Evolutionary conservation across 306 rosid species (phyloP).

Genomic region (Fagus crenata): DNA sequence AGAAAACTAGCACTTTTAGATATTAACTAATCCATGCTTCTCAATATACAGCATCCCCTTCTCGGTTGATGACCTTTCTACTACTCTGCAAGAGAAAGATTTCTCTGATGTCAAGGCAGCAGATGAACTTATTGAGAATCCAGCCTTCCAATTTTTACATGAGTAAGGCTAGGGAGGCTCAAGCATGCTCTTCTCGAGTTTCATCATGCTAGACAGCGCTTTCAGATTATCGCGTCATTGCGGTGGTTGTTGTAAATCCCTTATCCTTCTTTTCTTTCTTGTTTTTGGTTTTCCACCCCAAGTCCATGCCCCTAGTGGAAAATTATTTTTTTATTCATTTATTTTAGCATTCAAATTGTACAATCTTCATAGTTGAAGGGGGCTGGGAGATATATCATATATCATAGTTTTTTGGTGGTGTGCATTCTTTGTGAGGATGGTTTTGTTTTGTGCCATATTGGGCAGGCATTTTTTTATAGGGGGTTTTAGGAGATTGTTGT

Average conservation of each 20-base stretch:
- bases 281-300: constrained; percentile 23
- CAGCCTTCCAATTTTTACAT: constrained; percentile 87
- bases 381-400: constrained; percentile 35
- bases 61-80: constrained; percentile 95
- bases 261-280: constrained; percentile 22
- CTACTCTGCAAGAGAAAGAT: constrained; percentile 78
- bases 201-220: constrained; percentile 36
- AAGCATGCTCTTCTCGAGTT: constrained; percentile 28
- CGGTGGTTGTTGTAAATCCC: constrained; percentile 59
- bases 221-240: constrained; percentile 42
- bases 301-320: constrained; percentile 49
- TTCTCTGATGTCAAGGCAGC: constrained; percentile 83
- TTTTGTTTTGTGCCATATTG: constrained; percentile 24
- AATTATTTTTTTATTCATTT: constrained; percentile 78
- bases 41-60: constrained; percentile 76
- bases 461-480: constrained; percentile 35
- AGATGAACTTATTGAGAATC: constrained; percentile 77
- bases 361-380: constrained; percentile 42
- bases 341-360: constrained; percentile 60
- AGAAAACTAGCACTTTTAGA: constrained; percentile 1
- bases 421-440: constrained; percentile 28
- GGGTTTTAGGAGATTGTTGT: constrained; percentile 33
- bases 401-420: constrained; percentile 17
- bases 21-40: constrained; percentile 12
- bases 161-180: constrained; percentile 70